These are phyloP conservation scores for Erythrophleum fordii DNA, from an alignment of 306 rosid genomes.

Conservation along the genomic window DNA sequence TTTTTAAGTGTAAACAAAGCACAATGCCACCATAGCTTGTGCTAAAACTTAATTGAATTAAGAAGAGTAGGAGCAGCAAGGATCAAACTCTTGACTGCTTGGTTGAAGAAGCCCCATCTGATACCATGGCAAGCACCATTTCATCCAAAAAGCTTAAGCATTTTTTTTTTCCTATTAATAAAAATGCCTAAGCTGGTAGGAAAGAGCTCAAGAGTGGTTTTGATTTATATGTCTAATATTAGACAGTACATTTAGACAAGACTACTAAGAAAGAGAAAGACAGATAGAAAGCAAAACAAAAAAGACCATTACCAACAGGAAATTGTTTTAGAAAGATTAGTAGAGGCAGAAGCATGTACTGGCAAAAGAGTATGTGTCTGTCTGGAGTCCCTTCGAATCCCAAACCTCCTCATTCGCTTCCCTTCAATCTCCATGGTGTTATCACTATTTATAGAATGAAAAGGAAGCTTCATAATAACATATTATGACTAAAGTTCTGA, in stretches of 20 bases:
- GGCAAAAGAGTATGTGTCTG: slow-evolving; percentile 36
- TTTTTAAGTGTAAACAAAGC: background rate
- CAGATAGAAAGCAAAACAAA: background rate
- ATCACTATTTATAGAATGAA: background rate
- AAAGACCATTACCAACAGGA: slow-evolving; percentile 46
- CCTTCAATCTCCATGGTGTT: slow-evolving; percentile 37
- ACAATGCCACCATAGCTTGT: background rate
- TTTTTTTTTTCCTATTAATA: background rate
- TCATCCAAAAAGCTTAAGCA: background rate
- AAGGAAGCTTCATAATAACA: background rate
- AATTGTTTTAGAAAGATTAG: slow-evolving; percentile 32
- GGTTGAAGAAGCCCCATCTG: background rate
- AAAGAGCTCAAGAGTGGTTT: background rate
- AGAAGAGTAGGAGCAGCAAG: background rate
- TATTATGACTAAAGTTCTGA: background rate
- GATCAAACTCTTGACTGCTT: background rate
- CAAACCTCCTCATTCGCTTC: slow-evolving; percentile 46
- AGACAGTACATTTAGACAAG: background rate
- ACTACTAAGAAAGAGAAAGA: background rate
- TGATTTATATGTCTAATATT: background rate
- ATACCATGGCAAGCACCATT: background rate
- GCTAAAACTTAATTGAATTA: background rate
- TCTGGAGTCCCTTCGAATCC: slow-evolving; percentile 19
- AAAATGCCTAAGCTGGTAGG: background rate
- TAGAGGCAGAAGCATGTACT: slow-evolving; percentile 25